A percentile compares a stretch with the other conserved stretches of the same genome.
These are phyloP conservation scores for Suillus americanus DNA, from an alignment of 768 basidiomycete genomes.

Conservation along the genomic window DNA sequence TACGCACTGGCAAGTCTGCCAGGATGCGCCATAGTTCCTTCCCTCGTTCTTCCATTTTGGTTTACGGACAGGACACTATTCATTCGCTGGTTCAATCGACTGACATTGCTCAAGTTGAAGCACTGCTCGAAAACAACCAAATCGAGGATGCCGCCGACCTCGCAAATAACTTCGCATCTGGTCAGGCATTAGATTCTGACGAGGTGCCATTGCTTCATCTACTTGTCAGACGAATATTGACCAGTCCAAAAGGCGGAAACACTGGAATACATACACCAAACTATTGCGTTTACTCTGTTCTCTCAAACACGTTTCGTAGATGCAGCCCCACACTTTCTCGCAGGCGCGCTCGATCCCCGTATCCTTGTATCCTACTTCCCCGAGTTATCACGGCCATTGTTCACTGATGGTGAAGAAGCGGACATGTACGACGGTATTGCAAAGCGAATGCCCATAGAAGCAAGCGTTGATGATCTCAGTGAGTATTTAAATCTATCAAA, in stretches of 20 bases:
- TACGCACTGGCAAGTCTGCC: not conserved
- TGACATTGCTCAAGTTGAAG: conserved; percentile 69
- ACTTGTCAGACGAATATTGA: conserved; percentile 11
- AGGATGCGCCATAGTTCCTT: conserved; percentile 39
- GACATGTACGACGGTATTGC: conserved; percentile 77
- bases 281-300: conserved; percentile 78
- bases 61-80: conserved; percentile 59
- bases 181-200: conserved; percentile 42
- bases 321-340: conserved; percentile 74
- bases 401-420: conserved; percentile 51
- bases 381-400: conserved; percentile 66
- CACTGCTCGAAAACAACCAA: conserved; percentile 61
- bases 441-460: conserved; percentile 66
- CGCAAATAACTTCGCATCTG: conserved; percentile 56
- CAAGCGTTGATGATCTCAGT: conserved; percentile 83
- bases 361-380: conserved; percentile 80
- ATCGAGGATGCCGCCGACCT: conserved; percentile 65
- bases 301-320: conserved; percentile 81
- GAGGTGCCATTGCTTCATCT: not conserved
- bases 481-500: conserved; percentile 40
- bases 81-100: conserved; percentile 71
- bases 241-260: conserved; percentile 52
- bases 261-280: conserved; percentile 76
- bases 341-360: conserved; percentile 83
- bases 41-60: conserved; percentile 67